Base-by-base conservation (phyloP, 176 grass and related monocot species). In the Oryza officinalis region DNA sequence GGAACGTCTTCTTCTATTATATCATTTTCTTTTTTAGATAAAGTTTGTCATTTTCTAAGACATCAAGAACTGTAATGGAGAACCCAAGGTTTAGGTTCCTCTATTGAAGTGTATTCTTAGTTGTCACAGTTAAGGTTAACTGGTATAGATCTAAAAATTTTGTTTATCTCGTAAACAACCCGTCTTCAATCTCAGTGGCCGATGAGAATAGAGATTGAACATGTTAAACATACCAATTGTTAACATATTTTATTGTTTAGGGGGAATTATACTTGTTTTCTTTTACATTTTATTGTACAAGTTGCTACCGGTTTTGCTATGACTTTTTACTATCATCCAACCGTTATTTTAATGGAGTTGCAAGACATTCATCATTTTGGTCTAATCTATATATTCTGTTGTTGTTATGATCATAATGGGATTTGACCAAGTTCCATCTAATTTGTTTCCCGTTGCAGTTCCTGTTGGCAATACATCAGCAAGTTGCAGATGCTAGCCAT, bases 391-490 rank as follows among this genome's bases (percentile, higher is more conserved):
- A 20, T 59, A 65, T 76, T 67, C 8, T 23, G 27, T 23, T 38
- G 37, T 65, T 78, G 13, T 81, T 9, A 9, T 64, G 52, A 1
- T 17, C 25, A 35, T 67, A 74, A 11, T 84, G 69, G 60, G 45
- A 27, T 79, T 68, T 84, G 75, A 84, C 45, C 14, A 67, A 85
- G 25, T 69, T 61, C 40, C 38, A 79, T 60, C 17, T 44, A 38
- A 44, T 20, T 69, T 77, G 27, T 12, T 60, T 23, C 72, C 63
- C 47, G 3, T 76, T 84, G 86, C 90, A 97, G 95, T 94, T 98
- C 59, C 84, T 98, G 41, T 84, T 98, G 57, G 91, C 86, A 87
- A 89, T 94, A 81, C 95, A 98, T 87, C 92, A 93, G 79, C 90
- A 98, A 72, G 82, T 98, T 89, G 76, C 86, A 81, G 92, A 90